Evolutionary conservation across 495 filamentous ascomycete species (phyloP).

Genomic region (Lepidopterella palustris): DNA sequence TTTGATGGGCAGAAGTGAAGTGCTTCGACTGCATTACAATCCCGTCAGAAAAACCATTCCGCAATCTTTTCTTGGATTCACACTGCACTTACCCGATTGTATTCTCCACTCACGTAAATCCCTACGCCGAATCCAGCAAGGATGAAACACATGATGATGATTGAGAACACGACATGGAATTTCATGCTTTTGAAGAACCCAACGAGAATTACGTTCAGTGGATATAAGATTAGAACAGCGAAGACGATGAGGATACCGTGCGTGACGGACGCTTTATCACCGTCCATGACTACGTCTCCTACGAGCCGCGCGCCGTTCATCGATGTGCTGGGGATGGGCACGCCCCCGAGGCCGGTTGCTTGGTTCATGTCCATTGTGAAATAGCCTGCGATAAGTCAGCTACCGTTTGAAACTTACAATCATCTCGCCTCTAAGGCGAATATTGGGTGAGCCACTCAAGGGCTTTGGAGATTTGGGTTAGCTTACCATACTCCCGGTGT

Average conservation of each 20-base stretch:
- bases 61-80: too few relatives aligned
- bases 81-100: slow-evolving; percentile 22
- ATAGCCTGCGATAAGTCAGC: slow-evolving; percentile 1
- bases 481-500: slow-evolving; percentile 22
- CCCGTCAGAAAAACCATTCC: too few relatives aligned
- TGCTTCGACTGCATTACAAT: slow-evolving; percentile 7
- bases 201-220: slow-evolving; percentile 22
- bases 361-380: slow-evolving; percentile 29
- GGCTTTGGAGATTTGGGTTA: not conserved
- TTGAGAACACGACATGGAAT: slow-evolving; percentile 19
- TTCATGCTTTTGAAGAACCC: slow-evolving; percentile 22
- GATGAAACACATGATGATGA: slow-evolving; percentile 19
- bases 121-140: slow-evolving; percentile 23
- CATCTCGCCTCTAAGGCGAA: too few relatives aligned
- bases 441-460: too few relatives aligned
- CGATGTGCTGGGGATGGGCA: slow-evolving; percentile 9
- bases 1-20: slow-evolving; percentile 14
- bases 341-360: slow-evolving; percentile 22
- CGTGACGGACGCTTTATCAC: slow-evolving; percentile 21
- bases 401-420: too few relatives aligned
- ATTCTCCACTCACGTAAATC: slow-evolving; percentile 15
- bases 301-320: slow-evolving; percentile 14
- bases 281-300: slow-evolving; percentile 10
- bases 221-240: slow-evolving; percentile 27
- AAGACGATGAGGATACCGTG: slow-evolving; percentile 25